Evolutionary conservation across 2,329 filamentous ascomycete species (phyloP).

Genomic region (Paecilomyces variotii): DNA sequence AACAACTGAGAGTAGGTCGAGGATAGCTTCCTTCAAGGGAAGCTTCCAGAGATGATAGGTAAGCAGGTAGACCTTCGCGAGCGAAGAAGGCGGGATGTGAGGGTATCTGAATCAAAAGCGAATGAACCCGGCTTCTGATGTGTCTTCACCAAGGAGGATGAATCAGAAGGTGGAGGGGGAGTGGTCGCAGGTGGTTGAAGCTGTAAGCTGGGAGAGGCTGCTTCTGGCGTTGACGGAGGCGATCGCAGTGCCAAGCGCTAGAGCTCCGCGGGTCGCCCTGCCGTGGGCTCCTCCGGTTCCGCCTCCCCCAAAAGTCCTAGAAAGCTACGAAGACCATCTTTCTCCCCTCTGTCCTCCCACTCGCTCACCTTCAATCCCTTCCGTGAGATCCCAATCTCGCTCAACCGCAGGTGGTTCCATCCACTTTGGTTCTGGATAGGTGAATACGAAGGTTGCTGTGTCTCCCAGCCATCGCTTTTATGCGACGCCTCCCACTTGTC

Average conservation of each 20-base stretch:
- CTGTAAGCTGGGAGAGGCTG: background rate
- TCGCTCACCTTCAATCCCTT: background rate
- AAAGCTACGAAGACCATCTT: background rate
- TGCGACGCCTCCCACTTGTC: background rate
- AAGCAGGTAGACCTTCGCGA: background rate
- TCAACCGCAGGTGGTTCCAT: background rate
- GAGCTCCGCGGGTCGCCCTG: background rate
- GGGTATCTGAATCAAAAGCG: background rate
- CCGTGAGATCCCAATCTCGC: background rate
- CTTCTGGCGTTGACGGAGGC: background rate
- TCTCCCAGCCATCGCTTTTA: background rate
- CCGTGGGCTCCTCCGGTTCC: background rate
- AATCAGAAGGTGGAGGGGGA: background rate
- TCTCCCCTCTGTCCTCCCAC: background rate
- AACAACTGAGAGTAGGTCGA: constrained; percentile 9
- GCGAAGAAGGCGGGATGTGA: background rate
- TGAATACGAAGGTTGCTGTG: background rate
- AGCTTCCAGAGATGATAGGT: background rate
- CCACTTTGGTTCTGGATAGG: background rate
- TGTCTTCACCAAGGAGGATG: background rate
- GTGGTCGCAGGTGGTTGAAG: background rate
- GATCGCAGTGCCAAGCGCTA: background rate
- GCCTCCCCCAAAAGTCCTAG: background rate
- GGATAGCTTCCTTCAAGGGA: background rate
- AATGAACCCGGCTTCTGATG: background rate